These are phyloP conservation scores for Trypanosoma cruzi DNA, from an alignment of 208 protist genomes.

Conservation along the genomic window DNA sequence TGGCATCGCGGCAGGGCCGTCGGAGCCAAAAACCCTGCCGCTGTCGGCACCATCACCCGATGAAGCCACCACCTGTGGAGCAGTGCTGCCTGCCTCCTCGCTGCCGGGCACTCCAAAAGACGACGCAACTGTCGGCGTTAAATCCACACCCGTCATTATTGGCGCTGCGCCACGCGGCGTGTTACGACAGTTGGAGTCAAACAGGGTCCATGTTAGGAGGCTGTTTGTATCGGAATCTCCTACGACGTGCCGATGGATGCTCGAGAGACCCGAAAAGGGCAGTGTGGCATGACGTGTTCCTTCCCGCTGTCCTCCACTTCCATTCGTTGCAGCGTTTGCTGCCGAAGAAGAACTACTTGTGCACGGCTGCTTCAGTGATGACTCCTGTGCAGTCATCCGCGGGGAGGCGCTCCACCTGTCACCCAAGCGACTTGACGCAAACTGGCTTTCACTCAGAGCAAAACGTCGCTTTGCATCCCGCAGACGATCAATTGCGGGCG, in stretches of 20 bases:
- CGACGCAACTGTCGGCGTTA: neutral
- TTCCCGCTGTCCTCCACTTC: neutral
- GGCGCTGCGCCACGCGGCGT: neutral
- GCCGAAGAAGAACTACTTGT: neutral
- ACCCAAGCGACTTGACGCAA: neutral
- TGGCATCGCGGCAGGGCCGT: neutral
- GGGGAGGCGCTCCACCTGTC: neutral
- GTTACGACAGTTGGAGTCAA: neutral
- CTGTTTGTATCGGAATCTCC: conserved; percentile 18
- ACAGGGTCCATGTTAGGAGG: conserved; percentile 8
- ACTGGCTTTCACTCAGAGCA: neutral
- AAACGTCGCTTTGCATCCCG: conserved; percentile 21
- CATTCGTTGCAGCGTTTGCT: neutral
- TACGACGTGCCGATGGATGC: conserved; percentile 13
- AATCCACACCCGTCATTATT: neutral
- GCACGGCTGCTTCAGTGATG: neutral
- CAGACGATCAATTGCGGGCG: conserved; percentile 13
- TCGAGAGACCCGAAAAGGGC: conserved; percentile 17
- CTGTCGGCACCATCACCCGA: neutral
- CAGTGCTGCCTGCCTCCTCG: neutral
- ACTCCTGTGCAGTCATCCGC: neutral
- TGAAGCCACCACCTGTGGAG: neutral
- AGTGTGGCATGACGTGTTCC: neutral
- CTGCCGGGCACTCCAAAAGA: neutral
- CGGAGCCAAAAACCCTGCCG: neutral